phyloP scores from a whole-genome alignment of 1,139 yeast species.

The Diutina mesorugosa region DNA sequence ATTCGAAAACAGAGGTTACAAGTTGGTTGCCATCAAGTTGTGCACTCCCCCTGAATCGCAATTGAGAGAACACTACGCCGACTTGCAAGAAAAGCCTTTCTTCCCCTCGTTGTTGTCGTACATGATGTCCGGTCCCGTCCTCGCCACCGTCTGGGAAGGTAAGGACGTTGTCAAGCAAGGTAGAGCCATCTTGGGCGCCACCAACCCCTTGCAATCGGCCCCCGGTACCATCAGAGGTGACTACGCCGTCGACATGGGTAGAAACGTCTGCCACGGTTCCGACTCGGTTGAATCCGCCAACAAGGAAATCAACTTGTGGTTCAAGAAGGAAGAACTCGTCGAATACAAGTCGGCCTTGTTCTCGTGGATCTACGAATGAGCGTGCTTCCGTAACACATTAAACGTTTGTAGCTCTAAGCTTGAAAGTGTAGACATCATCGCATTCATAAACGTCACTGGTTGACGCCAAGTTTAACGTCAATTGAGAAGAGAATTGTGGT shows the following conservation, averaged over 20 bases:
- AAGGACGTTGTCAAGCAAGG: constrained; percentile 99
- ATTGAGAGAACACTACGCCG: constrained; percentile 90
- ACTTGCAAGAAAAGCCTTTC: constrained; percentile 92
- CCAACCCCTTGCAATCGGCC: constrained; percentile 94
- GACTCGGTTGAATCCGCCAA: constrained; percentile 97
- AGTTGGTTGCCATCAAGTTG: constrained; percentile 92
- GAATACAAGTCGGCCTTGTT: constrained; percentile 78
- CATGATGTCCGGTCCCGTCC: constrained; percentile 98
- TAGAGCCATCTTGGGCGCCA: constrained; percentile 95
- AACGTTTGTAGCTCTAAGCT: background rate
- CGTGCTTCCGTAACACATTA: constrained; percentile 2
- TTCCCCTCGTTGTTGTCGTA: constrained; percentile 91
- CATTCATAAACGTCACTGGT: background rate
- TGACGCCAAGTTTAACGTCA: no score
- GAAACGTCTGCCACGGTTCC: constrained; percentile 99
- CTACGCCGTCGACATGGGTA: constrained; percentile 91
- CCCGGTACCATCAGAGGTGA: constrained; percentile 99
- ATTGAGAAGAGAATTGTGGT: no score
- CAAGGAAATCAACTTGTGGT: constrained; percentile 95
- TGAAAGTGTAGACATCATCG: background rate
- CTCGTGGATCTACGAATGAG: constrained; percentile 91
- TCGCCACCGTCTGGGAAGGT: constrained; percentile 99
- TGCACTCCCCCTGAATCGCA: constrained; percentile 76
- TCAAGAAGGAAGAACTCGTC: constrained; percentile 93
- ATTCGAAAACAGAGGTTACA: constrained; percentile 96